phyloP scores from a whole-genome alignment of 1,284 basidiomycete genomes.

The Singerocomus inundabilis region DNA sequence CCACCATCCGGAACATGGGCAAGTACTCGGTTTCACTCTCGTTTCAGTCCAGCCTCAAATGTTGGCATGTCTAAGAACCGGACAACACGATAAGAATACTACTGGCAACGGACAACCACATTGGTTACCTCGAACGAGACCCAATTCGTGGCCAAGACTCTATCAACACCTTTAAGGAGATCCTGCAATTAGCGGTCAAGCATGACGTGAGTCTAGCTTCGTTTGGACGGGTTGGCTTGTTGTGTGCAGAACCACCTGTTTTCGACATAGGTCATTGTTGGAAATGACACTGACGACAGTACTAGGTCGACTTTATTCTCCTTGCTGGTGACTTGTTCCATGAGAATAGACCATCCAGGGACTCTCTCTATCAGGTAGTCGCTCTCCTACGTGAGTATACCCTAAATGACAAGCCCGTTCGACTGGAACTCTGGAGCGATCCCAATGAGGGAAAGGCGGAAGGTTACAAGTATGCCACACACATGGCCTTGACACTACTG shows the following conservation, averaged over 20 bases:
- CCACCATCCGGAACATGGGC: conserved; percentile 40
- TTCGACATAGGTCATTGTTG: not conserved
- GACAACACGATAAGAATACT: conserved; percentile 80
- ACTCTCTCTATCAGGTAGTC: conserved; percentile 86
- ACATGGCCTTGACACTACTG: not conserved
- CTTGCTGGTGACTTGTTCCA: conserved; percentile 97
- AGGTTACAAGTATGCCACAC: conserved; percentile 73
- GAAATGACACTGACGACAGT: conserved; percentile 7
- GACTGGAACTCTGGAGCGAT: conserved; percentile 90
- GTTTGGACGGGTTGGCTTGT: not conserved
- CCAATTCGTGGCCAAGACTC: conserved; percentile 94
- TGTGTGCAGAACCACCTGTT: not conserved
- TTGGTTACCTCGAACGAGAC: conserved; percentile 94
- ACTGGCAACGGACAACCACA: conserved; percentile 93
- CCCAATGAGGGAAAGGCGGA: conserved; percentile 85
- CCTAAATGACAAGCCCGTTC: conserved; percentile 82
- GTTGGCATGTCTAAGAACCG: conserved; percentile 38
- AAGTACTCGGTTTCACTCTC: conserved; percentile 21
- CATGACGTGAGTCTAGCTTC: conserved; percentile 63
- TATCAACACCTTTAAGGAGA: conserved; percentile 93
- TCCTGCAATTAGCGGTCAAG: conserved; percentile 87
- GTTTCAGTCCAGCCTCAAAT: not conserved
- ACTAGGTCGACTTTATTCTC: conserved; percentile 89
- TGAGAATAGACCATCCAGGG: conserved; percentile 93
- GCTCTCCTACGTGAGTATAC: conserved; percentile 91